Conservation (phyloP, 2,329 filamentous ascomycete genomes). For the Fusarium tjaetaba region DNA sequence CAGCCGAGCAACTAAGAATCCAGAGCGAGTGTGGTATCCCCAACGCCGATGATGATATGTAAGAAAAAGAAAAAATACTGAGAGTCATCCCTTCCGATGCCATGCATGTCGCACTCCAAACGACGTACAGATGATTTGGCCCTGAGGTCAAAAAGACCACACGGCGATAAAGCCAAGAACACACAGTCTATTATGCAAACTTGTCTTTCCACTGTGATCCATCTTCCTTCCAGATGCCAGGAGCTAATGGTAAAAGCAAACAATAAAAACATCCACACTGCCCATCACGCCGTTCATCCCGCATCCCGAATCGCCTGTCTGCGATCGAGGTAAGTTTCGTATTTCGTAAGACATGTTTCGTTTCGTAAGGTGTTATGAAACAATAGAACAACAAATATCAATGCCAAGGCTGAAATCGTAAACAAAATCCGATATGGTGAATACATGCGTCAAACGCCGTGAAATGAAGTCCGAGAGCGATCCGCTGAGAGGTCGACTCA, state of each 20-base stretch:
- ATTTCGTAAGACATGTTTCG: slow-evolving; percentile 49
- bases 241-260: slow-evolving; percentile 25
- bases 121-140: slow-evolving; percentile 38
- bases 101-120: slow-evolving; percentile 39
- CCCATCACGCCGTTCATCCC: slow-evolving; percentile 42
- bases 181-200: slow-evolving; percentile 37
- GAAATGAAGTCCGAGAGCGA: slow-evolving; percentile 36
- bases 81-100: slow-evolving; percentile 33
- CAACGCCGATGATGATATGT: slow-evolving; percentile 39
- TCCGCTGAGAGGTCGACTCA: neutral
- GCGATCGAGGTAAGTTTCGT: slow-evolving; percentile 43
- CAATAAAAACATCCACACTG: slow-evolving; percentile 22
- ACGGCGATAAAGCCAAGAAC: slow-evolving; percentile 22
- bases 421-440: slow-evolving; percentile 37
- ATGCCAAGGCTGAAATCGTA: slow-evolving; percentile 22
- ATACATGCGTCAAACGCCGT: slow-evolving; percentile 43
- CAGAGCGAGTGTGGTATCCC: slow-evolving; percentile 44
- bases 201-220: slow-evolving; percentile 35
- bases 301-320: slow-evolving; percentile 38
- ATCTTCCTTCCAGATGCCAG: slow-evolving; percentile 31
- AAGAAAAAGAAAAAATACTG: slow-evolving; percentile 19
- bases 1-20: slow-evolving; percentile 11
- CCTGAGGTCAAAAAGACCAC: slow-evolving; percentile 21
- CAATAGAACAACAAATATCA: slow-evolving; percentile 37
- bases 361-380: slow-evolving; percentile 44